Conservation (phyloP, 495 filamentous ascomycete species). For the Podospora sp. region DNA sequence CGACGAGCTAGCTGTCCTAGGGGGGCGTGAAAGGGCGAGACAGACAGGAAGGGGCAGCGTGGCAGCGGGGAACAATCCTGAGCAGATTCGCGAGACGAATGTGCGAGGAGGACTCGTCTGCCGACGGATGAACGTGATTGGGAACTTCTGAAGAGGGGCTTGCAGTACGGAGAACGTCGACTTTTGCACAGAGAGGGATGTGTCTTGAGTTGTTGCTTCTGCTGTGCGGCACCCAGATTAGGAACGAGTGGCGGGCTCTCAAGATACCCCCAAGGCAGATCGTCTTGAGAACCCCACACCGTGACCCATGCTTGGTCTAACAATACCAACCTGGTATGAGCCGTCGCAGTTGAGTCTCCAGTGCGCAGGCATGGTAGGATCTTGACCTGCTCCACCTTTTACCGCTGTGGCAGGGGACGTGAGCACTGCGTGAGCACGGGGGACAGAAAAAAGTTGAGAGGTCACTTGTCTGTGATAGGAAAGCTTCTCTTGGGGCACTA, state of each 20-base stretch:
- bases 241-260: slow-evolving; percentile 21
- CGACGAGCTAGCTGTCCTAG: neutral
- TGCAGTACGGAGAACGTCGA: slow-evolving; percentile 7
- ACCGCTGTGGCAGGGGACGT: slow-evolving; percentile 8
- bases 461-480: slow-evolving; percentile 14
- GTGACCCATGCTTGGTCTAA: slow-evolving; percentile 15
- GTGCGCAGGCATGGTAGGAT: neutral
- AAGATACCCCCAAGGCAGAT: slow-evolving; percentile 1
- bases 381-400: neutral
- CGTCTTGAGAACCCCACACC: slow-evolving; percentile 13
- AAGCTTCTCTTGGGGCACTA: slow-evolving; percentile 1
- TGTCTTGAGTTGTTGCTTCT: slow-evolving; percentile 26
- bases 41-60: neutral
- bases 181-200: slow-evolving; percentile 1
- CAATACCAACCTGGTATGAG: slow-evolving; percentile 1
- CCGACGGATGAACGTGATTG: neutral
- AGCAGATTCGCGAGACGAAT: slow-evolving; percentile 5
- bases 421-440: slow-evolving; percentile 10
- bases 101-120: neutral
- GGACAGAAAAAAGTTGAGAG: slow-evolving; percentile 9
- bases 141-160: neutral
- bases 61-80: neutral
- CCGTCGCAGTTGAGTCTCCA: neutral
- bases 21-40: neutral
- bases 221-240: slow-evolving; percentile 21